A percentile compares a stretch with the other conserved stretches of the same genome.
Evolutionary conservation across 2,329 filamentous ascomycete genomes (phyloP).

Genomic region (Lithohypha guttulata): DNA sequence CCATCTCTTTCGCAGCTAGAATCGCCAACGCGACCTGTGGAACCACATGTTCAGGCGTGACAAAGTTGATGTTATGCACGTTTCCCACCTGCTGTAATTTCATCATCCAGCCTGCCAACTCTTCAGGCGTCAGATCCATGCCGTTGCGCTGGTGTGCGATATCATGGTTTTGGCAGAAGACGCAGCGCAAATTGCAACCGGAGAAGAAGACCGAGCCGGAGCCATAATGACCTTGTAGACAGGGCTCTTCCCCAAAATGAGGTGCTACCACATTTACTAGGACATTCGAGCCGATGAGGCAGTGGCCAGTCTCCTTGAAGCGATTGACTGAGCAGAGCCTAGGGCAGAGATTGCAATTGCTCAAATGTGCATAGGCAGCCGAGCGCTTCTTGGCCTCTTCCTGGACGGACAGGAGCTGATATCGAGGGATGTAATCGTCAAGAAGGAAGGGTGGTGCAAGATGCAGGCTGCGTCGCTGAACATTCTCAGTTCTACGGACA

Average conservation of each 20-base stretch:
- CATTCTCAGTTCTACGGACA: too few species aligned
- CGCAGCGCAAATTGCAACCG: slow-evolving; percentile 64
- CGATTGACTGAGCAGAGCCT: slow-evolving; percentile 67
- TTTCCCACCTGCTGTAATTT: slow-evolving; percentile 70
- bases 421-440: slow-evolving; percentile 62
- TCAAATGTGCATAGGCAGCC: slow-evolving; percentile 61
- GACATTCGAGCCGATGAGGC: slow-evolving; percentile 61
- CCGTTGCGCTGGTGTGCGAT: slow-evolving; percentile 75
- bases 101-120: slow-evolving; percentile 70
- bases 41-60: slow-evolving; percentile 79
- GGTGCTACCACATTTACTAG: slow-evolving; percentile 79
- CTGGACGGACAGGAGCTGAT: slow-evolving; percentile 55
- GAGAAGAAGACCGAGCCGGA: slow-evolving; percentile 74
- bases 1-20: slow-evolving; percentile 58
- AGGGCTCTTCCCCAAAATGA: slow-evolving; percentile 77
- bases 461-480: slow-evolving; percentile 33
- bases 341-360: slow-evolving; percentile 72
- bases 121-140: slow-evolving; percentile 65
- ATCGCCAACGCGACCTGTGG: slow-evolving; percentile 72
- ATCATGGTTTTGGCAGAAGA: slow-evolving; percentile 70
- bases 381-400: slow-evolving; percentile 65
- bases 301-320: slow-evolving; percentile 67
- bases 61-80: slow-evolving; percentile 82
- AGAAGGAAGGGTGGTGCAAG: slow-evolving; percentile 59
- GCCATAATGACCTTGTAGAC: slow-evolving; percentile 70